These are phyloP conservation scores for Amaranthus cruentus DNA, from an alignment of 148 eudicot species.

Conservation along the genomic window DNA sequence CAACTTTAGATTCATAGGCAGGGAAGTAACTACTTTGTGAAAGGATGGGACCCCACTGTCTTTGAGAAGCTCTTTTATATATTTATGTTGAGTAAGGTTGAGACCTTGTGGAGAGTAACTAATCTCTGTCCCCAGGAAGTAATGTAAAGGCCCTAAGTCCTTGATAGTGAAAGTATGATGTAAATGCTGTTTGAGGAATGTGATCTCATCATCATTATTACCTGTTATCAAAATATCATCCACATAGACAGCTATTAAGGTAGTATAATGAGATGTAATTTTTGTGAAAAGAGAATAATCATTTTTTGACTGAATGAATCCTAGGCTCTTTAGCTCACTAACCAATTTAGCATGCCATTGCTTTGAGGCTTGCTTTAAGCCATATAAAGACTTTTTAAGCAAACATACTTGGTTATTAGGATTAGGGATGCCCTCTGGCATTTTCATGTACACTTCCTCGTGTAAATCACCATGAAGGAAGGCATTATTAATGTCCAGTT, in stretches of 20 bases:
- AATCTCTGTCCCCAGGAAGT: not conserved
- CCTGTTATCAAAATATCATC: constrained; percentile 8
- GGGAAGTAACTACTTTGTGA: not conserved
- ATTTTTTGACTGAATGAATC: not conserved
- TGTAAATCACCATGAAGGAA: not conserved
- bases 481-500: not conserved
- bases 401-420: not conserved
- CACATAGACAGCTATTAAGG: not conserved
- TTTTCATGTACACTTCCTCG: not conserved
- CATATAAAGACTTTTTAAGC: not conserved
- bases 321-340: not conserved
- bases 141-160: not conserved
- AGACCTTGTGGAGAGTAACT: not conserved
- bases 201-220: not conserved
- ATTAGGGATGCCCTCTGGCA: not conserved
- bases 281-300: not conserved
- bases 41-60: not conserved
- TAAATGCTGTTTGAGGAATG: not conserved
- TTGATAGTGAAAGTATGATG: not conserved
- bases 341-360: not conserved
- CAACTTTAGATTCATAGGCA: not conserved
- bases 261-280: no score
- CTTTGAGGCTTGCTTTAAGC: not conserved
- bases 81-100: not conserved
- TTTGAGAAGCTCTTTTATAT: not conserved